A percentile compares a stretch with the other conserved stretches of the same genome.
Evolutionary conservation across 2,329 filamentous ascomycete species (phyloP).

Genomic region (Colletotrichum sp.): DNA sequence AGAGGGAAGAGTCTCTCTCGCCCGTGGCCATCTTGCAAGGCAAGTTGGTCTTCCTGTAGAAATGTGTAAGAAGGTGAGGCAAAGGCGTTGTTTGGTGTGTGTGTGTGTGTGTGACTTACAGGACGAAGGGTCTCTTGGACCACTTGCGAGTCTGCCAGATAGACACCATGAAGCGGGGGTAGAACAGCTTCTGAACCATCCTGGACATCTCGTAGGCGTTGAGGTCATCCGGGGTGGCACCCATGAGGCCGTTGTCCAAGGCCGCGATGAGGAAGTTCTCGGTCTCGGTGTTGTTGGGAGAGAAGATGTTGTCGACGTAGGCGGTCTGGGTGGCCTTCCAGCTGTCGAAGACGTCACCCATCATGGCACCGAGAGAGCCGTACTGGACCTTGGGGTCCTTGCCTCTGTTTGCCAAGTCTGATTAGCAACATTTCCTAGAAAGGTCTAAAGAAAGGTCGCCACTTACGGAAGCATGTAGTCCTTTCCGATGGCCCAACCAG

Average conservation of each 20-base stretch:
- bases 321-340: not conserved
- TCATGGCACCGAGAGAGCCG: not conserved
- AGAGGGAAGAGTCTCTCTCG: not conserved
- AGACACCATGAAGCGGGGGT: not conserved
- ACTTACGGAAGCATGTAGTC: not conserved
- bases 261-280: not conserved
- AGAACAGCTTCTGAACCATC: not conserved
- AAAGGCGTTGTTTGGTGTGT: not conserved
- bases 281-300: not conserved
- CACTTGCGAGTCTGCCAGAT: not conserved
- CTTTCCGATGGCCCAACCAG: constrained; percentile 3
- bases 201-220: not conserved
- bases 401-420: not conserved
- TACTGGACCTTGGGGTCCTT: not conserved
- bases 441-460: not conserved
- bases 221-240: not conserved
- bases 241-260: not conserved
- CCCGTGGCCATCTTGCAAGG: not conserved
- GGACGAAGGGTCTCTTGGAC: not conserved
- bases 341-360: not conserved
- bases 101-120: not conserved
- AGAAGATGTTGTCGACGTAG: not conserved
- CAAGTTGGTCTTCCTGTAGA: not conserved
- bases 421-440: not conserved
- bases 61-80: not conserved